Evolutionary conservation across 2,329 filamentous ascomycete genomes (phyloP).

Genomic region (Fusarium anguioides): DNA sequence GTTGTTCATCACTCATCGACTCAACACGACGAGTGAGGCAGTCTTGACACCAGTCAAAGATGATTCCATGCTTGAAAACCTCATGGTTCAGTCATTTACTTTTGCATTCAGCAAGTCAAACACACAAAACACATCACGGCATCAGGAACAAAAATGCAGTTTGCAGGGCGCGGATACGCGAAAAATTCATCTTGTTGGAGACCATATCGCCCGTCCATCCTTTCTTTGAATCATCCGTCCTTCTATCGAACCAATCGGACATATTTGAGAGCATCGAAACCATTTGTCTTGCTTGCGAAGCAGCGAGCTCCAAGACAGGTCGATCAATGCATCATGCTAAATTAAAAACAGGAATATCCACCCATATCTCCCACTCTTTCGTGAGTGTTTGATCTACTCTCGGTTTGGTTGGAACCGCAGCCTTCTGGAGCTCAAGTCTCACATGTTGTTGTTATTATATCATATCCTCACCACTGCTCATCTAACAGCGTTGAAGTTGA

Average conservation of each 20-base stretch:
- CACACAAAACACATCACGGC: neutral
- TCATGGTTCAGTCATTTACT: neutral
- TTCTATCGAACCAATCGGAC: conserved; percentile 41
- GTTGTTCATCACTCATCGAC: neutral
- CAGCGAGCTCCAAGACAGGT: conserved; percentile 36
- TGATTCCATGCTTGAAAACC: neutral
- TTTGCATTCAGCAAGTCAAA: neutral
- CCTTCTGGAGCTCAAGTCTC: conserved; percentile 36
- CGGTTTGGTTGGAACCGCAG: conserved; percentile 27
- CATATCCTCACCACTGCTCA: conserved; percentile 33
- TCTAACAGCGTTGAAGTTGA: conserved; percentile 22
- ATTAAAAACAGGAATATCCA: conserved; percentile 45
- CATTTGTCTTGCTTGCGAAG: conserved; percentile 33
- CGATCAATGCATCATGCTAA: conserved; percentile 48
- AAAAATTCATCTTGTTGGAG: conserved; percentile 44
- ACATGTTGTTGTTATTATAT: conserved; percentile 46
- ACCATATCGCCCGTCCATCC: conserved; percentile 41
- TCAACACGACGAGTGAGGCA: no score
- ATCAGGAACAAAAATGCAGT: neutral
- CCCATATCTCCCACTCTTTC: conserved; percentile 34
- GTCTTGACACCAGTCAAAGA: neutral
- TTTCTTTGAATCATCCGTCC: conserved; percentile 41
- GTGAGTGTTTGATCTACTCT: conserved; percentile 30
- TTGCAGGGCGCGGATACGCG: conserved; percentile 15
- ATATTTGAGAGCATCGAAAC: conserved; percentile 38